Evolutionary conservation across 1,284 basidiomycete species (phyloP).

Genomic region (Sporisorium iseilematis-ciliati): DNA sequence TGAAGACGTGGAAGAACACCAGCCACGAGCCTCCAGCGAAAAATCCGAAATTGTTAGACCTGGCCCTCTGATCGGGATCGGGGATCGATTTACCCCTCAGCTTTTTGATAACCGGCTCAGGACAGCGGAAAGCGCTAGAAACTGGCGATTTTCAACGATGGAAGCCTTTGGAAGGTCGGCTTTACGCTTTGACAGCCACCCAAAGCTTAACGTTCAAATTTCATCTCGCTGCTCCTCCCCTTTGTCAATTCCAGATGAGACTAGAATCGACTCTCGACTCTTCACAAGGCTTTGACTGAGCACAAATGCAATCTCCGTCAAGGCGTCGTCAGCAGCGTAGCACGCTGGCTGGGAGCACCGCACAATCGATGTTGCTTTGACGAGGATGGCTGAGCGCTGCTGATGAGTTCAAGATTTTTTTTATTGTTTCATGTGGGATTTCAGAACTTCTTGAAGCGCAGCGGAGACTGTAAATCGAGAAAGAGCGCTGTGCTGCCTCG

Average conservation of each 20-base stretch:
- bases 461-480: not conserved
- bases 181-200: not conserved
- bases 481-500: not conserved
- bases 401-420: conserved; percentile 3
- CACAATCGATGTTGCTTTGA: too few relatives aligned
- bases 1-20: conserved; percentile 10
- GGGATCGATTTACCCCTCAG: not conserved
- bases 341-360: not conserved
- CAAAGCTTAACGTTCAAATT: too few relatives aligned
- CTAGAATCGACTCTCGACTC: conserved; percentile 6
- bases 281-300: conserved; percentile 4
- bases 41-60: not conserved
- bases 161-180: conserved; percentile 27
- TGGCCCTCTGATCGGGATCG: conserved; percentile 1
- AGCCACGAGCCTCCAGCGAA: not conserved
- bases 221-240: not conserved
- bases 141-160: not conserved
- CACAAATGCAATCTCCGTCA: not conserved
- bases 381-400: not conserved
- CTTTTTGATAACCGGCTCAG: too few relatives aligned
- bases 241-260: conserved; percentile 6
- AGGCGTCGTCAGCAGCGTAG: conserved; percentile 3
- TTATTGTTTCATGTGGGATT: not conserved
- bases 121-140: conserved; percentile 23
- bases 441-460: conserved; percentile 1